Conservation (phyloP, 139 green algal species). For the Coelastrella sp. region DNA sequence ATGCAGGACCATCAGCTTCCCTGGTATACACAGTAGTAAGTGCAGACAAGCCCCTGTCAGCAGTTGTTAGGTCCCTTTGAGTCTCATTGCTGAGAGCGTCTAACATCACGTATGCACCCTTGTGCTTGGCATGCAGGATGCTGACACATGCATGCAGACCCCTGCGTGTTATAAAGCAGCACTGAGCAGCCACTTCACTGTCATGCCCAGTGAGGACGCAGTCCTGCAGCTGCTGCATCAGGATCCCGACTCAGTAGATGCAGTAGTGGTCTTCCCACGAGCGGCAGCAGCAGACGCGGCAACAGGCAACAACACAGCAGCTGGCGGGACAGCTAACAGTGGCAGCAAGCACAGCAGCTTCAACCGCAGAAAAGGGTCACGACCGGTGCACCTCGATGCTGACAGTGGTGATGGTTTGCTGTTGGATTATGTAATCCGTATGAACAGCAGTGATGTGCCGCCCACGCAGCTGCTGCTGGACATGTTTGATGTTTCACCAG, state of each 20-base stretch:
- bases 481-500: constrained; percentile 72
- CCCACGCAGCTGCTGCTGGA: constrained; percentile 71
- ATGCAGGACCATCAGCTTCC: too few relatives aligned
- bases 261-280: constrained; percentile 60
- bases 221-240: constrained; percentile 8
- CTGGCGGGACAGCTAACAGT: not conserved
- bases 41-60: too few relatives aligned
- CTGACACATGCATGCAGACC: constrained; percentile 56
- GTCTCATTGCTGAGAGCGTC: too few relatives aligned
- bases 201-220: constrained; percentile 44
- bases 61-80: too few relatives aligned
- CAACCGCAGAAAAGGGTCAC: not conserved
- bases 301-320: too few relatives aligned
- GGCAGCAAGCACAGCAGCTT: not conserved
- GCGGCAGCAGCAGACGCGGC: not conserved
- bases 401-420: constrained; percentile 42
- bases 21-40: too few relatives aligned
- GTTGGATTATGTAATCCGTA: constrained; percentile 56
- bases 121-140: constrained; percentile 5
- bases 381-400: not conserved
- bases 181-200: constrained; percentile 47
- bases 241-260: constrained; percentile 56
- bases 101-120: too few relatives aligned
- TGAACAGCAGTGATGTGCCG: constrained; percentile 84
- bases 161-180: constrained; percentile 67